Evolutionary conservation across 805 yeast species (phyloP).

Genomic region (Pichia insulana): DNA sequence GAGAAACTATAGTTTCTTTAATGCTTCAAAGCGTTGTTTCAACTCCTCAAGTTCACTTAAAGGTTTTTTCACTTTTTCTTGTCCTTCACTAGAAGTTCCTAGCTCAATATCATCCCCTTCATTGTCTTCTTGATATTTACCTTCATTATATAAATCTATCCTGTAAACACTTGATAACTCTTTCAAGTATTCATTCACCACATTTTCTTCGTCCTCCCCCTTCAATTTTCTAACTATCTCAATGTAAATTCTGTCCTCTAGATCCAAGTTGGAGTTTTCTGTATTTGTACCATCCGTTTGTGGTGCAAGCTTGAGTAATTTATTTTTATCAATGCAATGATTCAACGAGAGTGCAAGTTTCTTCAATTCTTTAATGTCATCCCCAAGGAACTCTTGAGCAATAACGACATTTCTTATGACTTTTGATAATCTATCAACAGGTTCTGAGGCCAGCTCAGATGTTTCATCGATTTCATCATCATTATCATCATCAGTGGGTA

Average conservation of each 20-base stretch:
- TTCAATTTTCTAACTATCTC: conserved; percentile 20
- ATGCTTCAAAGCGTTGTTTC: conserved; percentile 25
- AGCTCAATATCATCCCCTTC: conserved; percentile 4
- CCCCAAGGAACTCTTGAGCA: conserved; percentile 10
- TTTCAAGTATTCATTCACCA: conserved; percentile 21
- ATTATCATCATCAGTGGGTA: background rate
- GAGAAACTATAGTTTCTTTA: conserved; percentile 36
- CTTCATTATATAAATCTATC: conserved; percentile 21
- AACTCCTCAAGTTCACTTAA: conserved; percentile 23
- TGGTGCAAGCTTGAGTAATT: background rate
- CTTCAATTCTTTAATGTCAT: conserved; percentile 12
- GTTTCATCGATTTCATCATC: background rate
- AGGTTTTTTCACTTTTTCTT: conserved; percentile 4
- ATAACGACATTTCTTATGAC: conserved; percentile 11
- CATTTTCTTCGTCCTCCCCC: conserved; percentile 21
- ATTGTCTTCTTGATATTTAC: conserved; percentile 8
- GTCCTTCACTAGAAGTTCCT: background rate
- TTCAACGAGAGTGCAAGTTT: conserved; percentile 4
- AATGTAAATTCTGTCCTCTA: conserved; percentile 13
- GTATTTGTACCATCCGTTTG: background rate
- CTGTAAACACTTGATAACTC: conserved; percentile 24
- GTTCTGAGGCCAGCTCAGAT: background rate
- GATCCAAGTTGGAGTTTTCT: conserved; percentile 3
- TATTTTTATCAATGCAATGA: conserved; percentile 5
- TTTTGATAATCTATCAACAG: conserved; percentile 10